phyloP scores from a whole-genome alignment of 495 filamentous ascomycete species.

The Neurospora sp. region DNA sequence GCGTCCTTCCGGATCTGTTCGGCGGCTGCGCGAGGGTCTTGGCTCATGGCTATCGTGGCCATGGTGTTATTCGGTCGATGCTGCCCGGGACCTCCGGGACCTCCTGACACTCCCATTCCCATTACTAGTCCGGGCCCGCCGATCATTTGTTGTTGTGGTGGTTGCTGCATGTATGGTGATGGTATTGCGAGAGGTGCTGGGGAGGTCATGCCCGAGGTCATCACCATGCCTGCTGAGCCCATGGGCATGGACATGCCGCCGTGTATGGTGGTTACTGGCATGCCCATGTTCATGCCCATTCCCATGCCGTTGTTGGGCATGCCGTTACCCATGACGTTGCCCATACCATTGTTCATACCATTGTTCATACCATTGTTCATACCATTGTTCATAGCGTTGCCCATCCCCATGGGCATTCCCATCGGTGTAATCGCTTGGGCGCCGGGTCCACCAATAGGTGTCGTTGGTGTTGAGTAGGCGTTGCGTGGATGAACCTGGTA shows the following conservation, averaged over 20 bases:
- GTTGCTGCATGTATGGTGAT: not conserved
- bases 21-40: slow-evolving; percentile 12
- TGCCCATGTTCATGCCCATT: not conserved
- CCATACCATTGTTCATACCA: too few species aligned
- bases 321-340: not conserved
- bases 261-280: not conserved
- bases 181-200: not conserved
- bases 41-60: slow-evolving; percentile 1
- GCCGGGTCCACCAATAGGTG: not conserved
- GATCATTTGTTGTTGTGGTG: not conserved
- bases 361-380: not conserved
- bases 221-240: not conserved
- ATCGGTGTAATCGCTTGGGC: not conserved
- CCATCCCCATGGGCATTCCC: not conserved
- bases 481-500: not conserved
- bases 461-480: not conserved
- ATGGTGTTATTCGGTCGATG: not conserved
- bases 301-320: not conserved
- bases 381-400: not conserved
- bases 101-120: not conserved
- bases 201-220: not conserved
- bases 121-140: not conserved
- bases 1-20: slow-evolving; percentile 18
- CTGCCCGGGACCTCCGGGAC: not conserved
- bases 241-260: not conserved